Evolutionary conservation across 177 flowering plant genomes (phyloP).

Genomic region (Vitis hybrid): DNA sequence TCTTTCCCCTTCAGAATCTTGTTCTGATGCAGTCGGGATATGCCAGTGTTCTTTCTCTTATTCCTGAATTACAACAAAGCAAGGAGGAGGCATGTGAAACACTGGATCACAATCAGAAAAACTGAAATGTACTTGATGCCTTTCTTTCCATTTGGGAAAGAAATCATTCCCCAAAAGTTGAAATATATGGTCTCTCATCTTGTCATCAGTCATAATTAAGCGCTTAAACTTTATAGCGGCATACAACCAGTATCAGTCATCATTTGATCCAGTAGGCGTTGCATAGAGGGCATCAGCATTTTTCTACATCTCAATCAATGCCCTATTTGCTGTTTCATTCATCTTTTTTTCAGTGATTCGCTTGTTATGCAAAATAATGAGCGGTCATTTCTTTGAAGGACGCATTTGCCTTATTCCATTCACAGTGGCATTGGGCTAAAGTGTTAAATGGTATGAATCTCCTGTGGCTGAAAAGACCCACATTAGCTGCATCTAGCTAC

Average conservation of each 20-base stretch:
- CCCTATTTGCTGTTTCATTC: slow-evolving; percentile 56
- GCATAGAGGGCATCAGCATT: slow-evolving; percentile 83
- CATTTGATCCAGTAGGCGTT: slow-evolving; percentile 95
- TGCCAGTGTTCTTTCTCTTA: slow-evolving; percentile 86
- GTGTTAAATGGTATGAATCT: slow-evolving; percentile 48
- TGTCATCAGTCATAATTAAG: slow-evolving; percentile 85
- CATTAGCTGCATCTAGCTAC: slow-evolving; percentile 79
- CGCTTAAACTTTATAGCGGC: slow-evolving; percentile 92
- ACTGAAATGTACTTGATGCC: slow-evolving; percentile 89
- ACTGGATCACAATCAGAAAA: slow-evolving; percentile 59
- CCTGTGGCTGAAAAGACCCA: slow-evolving; percentile 67
- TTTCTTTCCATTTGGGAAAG: slow-evolving; percentile 96
- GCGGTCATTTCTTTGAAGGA: slow-evolving; percentile 83
- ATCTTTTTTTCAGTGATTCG: slow-evolving; percentile 60
- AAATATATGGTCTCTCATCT: slow-evolving; percentile 91
- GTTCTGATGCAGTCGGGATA: slow-evolving; percentile 61
- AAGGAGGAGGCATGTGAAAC: slow-evolving; percentile 86
- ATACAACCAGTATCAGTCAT: slow-evolving; percentile 99
- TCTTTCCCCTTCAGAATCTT: slow-evolving; percentile 46
- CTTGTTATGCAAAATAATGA: slow-evolving; percentile 74
- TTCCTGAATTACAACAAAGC: slow-evolving; percentile 91
- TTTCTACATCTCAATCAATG: slow-evolving; percentile 74
- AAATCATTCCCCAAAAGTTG: slow-evolving; percentile 86
- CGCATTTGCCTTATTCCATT: slow-evolving; percentile 81
- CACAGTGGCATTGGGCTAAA: slow-evolving; percentile 68